Percentiles rank a stretch among this genome's conserved stretches.
Conservation (phyloP, 164 flowering plant species). For the Chloranthus sessilifolius region DNA sequence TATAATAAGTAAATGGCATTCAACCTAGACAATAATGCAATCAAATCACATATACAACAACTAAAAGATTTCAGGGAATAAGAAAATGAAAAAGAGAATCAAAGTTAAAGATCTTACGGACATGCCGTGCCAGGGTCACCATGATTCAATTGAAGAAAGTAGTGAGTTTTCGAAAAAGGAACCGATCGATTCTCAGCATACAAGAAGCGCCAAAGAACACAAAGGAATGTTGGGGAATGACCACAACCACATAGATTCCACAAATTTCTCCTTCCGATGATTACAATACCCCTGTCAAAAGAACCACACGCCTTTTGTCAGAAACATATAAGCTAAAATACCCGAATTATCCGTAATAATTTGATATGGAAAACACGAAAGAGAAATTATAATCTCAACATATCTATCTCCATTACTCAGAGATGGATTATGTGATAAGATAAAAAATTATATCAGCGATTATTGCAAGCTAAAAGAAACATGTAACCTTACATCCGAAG, state of each 20-base stretch:
- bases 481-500: too few species aligned
- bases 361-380: background rate
- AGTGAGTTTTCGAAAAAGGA: conserved; percentile 11
- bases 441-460: conserved; percentile 20
- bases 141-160: conserved; percentile 38
- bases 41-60: conserved; percentile 12
- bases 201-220: conserved; percentile 11
- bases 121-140: conserved; percentile 30
- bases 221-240: conserved; percentile 13
- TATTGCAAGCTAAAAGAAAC: conserved; percentile 15
- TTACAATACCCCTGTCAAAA: conserved; percentile 12
- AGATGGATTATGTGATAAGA: too few species aligned
- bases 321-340: conserved; percentile 19
- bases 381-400: conserved; percentile 2
- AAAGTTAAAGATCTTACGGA: conserved; percentile 33
- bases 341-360: conserved; percentile 7
- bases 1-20: conserved; percentile 9
- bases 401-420: too few species aligned
- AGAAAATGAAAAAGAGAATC: conserved; percentile 11
- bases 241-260: conserved; percentile 25
- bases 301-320: conserved; percentile 27
- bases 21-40: conserved; percentile 17
- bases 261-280: conserved; percentile 13
- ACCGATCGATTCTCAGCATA: conserved; percentile 7
- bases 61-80: conserved; percentile 9